Base-by-base conservation (phyloP, 2,329 filamentous ascomycete species). In the Talaromyces amestolkiae region DNA sequence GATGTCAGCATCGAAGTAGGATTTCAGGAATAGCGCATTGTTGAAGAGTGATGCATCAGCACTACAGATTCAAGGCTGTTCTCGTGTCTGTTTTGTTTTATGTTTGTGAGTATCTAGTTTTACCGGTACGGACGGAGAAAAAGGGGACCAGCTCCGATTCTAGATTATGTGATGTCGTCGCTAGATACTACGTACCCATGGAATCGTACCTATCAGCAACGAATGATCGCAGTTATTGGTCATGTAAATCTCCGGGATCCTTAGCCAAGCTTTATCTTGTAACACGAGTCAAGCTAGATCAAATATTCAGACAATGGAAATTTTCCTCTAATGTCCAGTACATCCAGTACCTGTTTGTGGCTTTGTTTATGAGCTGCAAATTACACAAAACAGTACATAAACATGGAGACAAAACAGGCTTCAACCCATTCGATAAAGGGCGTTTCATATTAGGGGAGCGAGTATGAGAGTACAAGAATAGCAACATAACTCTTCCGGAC, bases 1-100 rank as follows among this genome's bases (percentile, higher is more conserved):
- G 8, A 31, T 31, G 56, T 59, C 56, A 59, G 56, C 56, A 59
- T 45, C 22, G 45, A 43, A 59, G 56, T 27, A 59, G 37, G 33
- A 56, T 56, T 37, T 24, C n/a, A 19, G n/a, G n/a, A 22, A 56
- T 24, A 35, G 33, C n/a, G 10, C 53, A 24, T 22, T 22, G 33
- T 22, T 22, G 9, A 10, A 39, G 7, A 24, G 2, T 22, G n/a
- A 39, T 35, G 31, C 10, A 39, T 24, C 11, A 15, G 19, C n/a
- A 24, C 5, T 11, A 31, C 27, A 4, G 27, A 37, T 24, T 37
- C 10, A 13, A 27, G 6, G 3, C 17, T 7, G 4, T 19, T 3
- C 17, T 37, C n/a, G 27, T 13, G 49, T 24, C 49, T 1, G 27
- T n/a, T 33, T 33, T 33, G 15, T 53, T 33, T 33, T 4, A 22